Conservation (phyloP, 176 grass and related monocot species). For the Calamus simplicifolius region DNA sequence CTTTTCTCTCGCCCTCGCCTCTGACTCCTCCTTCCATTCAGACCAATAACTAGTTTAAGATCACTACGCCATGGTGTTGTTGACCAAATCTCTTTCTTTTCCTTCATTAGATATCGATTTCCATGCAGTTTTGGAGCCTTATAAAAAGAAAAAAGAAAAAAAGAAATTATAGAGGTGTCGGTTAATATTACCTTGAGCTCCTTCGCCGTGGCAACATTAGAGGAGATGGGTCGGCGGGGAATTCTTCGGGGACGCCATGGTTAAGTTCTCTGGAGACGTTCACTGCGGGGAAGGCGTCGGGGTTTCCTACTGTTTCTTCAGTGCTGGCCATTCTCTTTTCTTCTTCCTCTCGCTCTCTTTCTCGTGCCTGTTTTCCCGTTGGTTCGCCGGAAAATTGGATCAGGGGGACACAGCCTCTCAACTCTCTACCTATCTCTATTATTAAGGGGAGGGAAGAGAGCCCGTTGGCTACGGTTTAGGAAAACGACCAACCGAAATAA, state of each 20-base stretch:
- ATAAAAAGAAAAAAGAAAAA: too few species aligned
- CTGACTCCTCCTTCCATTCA: not conserved
- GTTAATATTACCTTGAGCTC: not conserved
- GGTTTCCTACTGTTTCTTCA: not conserved
- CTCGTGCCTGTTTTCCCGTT: not conserved
- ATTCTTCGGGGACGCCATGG: not conserved
- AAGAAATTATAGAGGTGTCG: too few species aligned
- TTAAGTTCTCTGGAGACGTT: not conserved
- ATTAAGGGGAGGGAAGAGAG: not conserved
- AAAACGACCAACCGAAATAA: not conserved
- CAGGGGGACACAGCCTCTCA: too few species aligned
- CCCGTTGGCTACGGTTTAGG: not conserved
- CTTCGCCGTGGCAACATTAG: not conserved
- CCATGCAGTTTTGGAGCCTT: too few species aligned
- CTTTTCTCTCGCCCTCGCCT: too few species aligned
- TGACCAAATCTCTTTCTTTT: too few species aligned
- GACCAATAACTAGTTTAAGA: not conserved
- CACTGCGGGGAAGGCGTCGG: not conserved
- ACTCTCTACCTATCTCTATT: not conserved
- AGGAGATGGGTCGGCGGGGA: slow-evolving; percentile 10
- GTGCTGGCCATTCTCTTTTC: not conserved
- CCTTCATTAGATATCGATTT: too few species aligned
- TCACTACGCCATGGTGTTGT: too few species aligned
- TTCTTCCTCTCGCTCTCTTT: not conserved
- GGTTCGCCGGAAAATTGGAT: too few species aligned